Conservation (phyloP, 352 stramenopile species). For the Phytopythium mirpurense region DNA sequence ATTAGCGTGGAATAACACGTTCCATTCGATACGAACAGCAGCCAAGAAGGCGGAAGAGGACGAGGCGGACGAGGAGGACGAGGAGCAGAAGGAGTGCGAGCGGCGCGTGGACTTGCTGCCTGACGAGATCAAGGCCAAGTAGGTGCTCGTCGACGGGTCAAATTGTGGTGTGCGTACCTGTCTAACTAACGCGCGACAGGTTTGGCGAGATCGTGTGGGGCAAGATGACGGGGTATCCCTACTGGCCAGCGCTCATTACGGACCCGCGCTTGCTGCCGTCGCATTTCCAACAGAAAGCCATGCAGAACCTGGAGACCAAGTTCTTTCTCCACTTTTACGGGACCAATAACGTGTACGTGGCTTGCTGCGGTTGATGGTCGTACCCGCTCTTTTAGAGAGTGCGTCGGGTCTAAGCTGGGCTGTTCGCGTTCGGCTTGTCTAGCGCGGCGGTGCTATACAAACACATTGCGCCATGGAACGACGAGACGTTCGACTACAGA, state of each 20-base stretch:
- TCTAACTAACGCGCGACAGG: constrained; percentile 12
- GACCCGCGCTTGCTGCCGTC: constrained; percentile 42
- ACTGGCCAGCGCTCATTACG: constrained; percentile 74
- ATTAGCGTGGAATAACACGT: too few species aligned
- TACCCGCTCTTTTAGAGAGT: too few species aligned
- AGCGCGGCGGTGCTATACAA: constrained; percentile 57
- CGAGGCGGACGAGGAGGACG: constrained; percentile 26
- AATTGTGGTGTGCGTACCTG: background rate
- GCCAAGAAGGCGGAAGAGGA: constrained; percentile 17
- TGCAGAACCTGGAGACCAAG: constrained; percentile 65
- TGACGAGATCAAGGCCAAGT: constrained; percentile 54
- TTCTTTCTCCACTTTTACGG: constrained; percentile 77
- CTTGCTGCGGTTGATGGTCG: too few species aligned
- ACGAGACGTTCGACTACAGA: constrained; percentile 62
- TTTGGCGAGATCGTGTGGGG: constrained; percentile 78
- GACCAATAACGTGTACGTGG: constrained; percentile 67
- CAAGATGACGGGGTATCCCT: constrained; percentile 80
- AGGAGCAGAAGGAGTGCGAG: constrained; percentile 28
- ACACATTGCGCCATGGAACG: constrained; percentile 67
- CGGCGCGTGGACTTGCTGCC: constrained; percentile 42
- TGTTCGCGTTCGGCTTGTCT: too few species aligned
- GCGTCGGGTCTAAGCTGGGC: too few species aligned
- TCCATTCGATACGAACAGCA: too few species aligned
- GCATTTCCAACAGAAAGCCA: constrained; percentile 35
- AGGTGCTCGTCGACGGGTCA: constrained; percentile 9